Evolutionary conservation across 441 rosid species (phyloP).

Genomic region (Manihot esculenta): DNA sequence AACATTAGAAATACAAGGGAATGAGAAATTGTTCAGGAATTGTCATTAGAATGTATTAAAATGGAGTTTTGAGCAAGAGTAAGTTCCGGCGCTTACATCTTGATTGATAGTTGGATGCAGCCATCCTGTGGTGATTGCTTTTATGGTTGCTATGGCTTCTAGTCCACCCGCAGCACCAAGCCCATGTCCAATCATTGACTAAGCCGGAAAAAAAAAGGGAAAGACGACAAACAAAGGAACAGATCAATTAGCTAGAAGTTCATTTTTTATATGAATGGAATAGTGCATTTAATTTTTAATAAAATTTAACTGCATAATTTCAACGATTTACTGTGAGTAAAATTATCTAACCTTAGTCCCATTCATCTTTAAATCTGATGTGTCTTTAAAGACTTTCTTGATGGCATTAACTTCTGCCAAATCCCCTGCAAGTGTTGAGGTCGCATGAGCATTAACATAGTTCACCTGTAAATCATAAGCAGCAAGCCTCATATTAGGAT

Average conservation of each 20-base stretch:
- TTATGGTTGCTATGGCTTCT: conserved; percentile 65
- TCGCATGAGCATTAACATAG: conserved; percentile 66
- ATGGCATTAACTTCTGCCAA: conserved; percentile 70
- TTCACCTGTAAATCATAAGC: conserved; percentile 44
- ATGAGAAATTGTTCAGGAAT: not conserved
- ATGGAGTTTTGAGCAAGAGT: not conserved
- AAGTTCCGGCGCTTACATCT: conserved; percentile 36
- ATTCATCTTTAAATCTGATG: conserved; percentile 68
- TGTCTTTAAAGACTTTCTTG: conserved; percentile 61
- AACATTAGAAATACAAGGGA: not conserved
- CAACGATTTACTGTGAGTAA: not conserved
- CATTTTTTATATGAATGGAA: too few species aligned
- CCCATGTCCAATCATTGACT: conserved; percentile 71
- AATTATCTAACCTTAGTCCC: conserved; percentile 51
- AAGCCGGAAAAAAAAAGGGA: too few species aligned
- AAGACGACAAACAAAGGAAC: not conserved
- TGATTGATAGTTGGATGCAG: conserved; percentile 72
- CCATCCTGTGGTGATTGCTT: conserved; percentile 75
- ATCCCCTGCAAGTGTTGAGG: conserved; percentile 74
- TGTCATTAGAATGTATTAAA: too few species aligned
- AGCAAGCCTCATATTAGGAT: not conserved
- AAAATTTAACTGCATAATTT: conserved; percentile 1
- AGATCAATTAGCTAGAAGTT: not conserved
- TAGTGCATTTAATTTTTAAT: not conserved
- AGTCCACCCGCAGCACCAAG: conserved; percentile 72